A percentile compares a stretch with the other conserved stretches of the same genome.
Evolutionary conservation across 2,329 filamentous ascomycete genomes (phyloP).

Genomic region (Colletotrichum limetticola): DNA sequence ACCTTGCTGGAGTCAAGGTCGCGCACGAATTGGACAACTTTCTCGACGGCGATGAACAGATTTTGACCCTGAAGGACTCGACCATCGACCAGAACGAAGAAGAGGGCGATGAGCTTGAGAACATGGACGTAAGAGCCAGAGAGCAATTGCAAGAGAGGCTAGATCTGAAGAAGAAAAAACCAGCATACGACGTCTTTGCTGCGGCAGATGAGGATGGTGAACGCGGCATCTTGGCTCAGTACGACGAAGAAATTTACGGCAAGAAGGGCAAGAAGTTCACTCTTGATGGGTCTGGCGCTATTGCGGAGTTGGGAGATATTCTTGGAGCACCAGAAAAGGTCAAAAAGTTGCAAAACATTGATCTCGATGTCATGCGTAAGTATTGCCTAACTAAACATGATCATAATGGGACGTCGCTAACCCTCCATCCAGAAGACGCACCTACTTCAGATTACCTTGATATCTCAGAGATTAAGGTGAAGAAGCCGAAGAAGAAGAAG

Average conservation of each 20-base stretch:
- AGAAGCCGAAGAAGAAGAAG: slow-evolving; percentile 96
- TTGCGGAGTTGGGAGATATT: slow-evolving; percentile 70
- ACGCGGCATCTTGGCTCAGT: slow-evolving; percentile 82
- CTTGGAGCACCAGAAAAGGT: slow-evolving; percentile 62
- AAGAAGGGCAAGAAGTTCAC: slow-evolving; percentile 92
- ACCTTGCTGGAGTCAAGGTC: slow-evolving; percentile 91
- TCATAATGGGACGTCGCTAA: slow-evolving; percentile 42
- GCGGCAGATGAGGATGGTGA: slow-evolving; percentile 70
- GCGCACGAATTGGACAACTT: slow-evolving; percentile 88
- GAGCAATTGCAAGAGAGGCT: slow-evolving; percentile 81
- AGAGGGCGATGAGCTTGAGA: slow-evolving; percentile 90
- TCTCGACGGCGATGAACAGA: slow-evolving; percentile 84
- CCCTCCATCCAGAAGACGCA: slow-evolving; percentile 64
- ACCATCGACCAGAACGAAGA: slow-evolving; percentile 87
- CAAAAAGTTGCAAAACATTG: slow-evolving; percentile 77
- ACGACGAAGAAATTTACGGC: slow-evolving; percentile 93
- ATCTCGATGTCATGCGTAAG: slow-evolving; percentile 79
- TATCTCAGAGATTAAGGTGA: slow-evolving; percentile 86
- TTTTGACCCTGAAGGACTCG: slow-evolving; percentile 93
- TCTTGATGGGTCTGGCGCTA: slow-evolving; percentile 80
- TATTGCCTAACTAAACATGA: not conserved
- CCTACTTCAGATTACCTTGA: slow-evolving; percentile 90
- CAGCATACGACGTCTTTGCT: slow-evolving; percentile 86
- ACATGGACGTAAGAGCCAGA: slow-evolving; percentile 75
- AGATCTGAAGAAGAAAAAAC: slow-evolving; percentile 89